A percentile compares a stretch with the other conserved stretches of the same genome.
phyloP scores from a whole-genome alignment of 148 eudicot genomes.

The Polygonum aviculare region DNA sequence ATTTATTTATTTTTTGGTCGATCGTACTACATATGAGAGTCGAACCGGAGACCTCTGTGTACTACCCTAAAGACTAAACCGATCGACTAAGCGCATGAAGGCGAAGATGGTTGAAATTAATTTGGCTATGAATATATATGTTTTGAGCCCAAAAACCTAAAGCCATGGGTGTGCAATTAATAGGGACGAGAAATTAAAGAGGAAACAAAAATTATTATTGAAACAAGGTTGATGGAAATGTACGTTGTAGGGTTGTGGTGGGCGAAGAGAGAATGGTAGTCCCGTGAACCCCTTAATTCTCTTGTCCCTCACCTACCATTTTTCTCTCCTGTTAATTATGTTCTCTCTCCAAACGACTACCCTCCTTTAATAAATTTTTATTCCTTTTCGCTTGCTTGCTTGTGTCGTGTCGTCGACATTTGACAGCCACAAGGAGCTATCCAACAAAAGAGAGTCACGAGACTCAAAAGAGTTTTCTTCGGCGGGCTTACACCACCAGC shows the following conservation, averaged over 20 bases:
- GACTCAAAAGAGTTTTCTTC: slow-evolving; percentile 8
- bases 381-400: not conserved
- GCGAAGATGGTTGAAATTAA: too few relatives aligned
- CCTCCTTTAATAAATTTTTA: not conserved
- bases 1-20: too few relatives aligned
- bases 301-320: not conserved
- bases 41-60: too few relatives aligned
- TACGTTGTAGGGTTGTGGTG: not conserved
- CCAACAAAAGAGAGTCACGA: slow-evolving; percentile 64
- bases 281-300: slow-evolving; percentile 4
- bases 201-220: not conserved
- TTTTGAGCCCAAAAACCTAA: too few relatives aligned
- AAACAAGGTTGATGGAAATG: not conserved
- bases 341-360: too few relatives aligned
- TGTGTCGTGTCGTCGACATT: not conserved
- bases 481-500: slow-evolving; percentile 5
- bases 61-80: too few relatives aligned
- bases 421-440: slow-evolving; percentile 36
- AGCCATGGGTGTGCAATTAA: not conserved
- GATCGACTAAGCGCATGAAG: too few relatives aligned
- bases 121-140: too few relatives aligned
- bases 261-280: not conserved
- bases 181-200: not conserved
- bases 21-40: too few relatives aligned
- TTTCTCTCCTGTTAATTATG: not conserved